Percentiles rank a stretch among this genome's conserved stretches.
These are phyloP conservation scores for Thermothielavioides terrestris DNA, from an alignment of 495 filamentous ascomycete genomes.

Conservation along the genomic window DNA sequence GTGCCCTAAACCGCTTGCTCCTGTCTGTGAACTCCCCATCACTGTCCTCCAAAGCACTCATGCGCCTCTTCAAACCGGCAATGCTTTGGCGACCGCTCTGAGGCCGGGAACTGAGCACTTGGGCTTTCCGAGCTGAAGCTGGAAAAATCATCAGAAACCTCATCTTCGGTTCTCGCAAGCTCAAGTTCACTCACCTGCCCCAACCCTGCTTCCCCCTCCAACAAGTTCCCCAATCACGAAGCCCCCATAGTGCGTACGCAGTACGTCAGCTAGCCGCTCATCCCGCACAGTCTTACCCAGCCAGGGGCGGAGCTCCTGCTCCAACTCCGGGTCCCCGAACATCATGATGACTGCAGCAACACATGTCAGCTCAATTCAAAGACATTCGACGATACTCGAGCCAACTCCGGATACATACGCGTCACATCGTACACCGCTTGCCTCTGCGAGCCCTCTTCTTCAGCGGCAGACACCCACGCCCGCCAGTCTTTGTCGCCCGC, in stretches of 20 bases:
- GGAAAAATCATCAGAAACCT: too few species aligned
- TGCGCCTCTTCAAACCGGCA: not conserved
- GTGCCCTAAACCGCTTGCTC: not conserved
- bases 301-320: not conserved
- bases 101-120: not conserved
- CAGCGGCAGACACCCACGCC: not conserved
- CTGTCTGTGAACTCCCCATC: not conserved
- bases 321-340: not conserved
- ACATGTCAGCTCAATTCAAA: not conserved
- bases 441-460: not conserved
- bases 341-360: not conserved
- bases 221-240: conserved; percentile 1
- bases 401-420: not conserved
- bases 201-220: not conserved
- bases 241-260: not conserved
- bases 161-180: too few species aligned
- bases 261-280: not conserved
- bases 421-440: conserved; percentile 3
- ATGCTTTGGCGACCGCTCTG: not conserved
- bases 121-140: not conserved
- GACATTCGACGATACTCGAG: not conserved
- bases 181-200: not conserved
- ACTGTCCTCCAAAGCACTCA: not conserved
- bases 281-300: not conserved
- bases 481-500: not conserved